Percentiles rank a stretch among this genome's conserved stretches.
Evolutionary conservation across 805 yeast species (phyloP).

Genomic region (Candida koratica): DNA sequence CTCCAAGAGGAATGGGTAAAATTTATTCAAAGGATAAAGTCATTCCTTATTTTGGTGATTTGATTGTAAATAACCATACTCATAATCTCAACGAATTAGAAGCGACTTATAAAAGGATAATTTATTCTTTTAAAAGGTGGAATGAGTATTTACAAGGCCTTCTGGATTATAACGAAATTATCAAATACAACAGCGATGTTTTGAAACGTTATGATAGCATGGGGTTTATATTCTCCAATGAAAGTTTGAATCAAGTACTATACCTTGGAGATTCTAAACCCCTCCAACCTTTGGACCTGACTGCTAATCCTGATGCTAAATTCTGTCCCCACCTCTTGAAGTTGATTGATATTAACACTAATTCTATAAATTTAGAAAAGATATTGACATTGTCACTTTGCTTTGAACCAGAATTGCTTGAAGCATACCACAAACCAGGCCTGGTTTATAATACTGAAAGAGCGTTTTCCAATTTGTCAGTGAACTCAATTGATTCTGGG

Average conservation of each 20-base stretch:
- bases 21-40: slow-evolving; percentile 71
- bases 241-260: slow-evolving; percentile 40
- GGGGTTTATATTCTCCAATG: slow-evolving; percentile 43
- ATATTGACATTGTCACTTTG: slow-evolving; percentile 62
- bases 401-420: slow-evolving; percentile 57
- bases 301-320: slow-evolving; percentile 11
- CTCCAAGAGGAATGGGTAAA: slow-evolving; percentile 83
- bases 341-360: slow-evolving; percentile 41
- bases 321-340: slow-evolving; percentile 40
- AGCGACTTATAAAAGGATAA: slow-evolving; percentile 60
- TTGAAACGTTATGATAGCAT: slow-evolving; percentile 36
- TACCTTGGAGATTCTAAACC: slow-evolving; percentile 32
- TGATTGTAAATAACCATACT: slow-evolving; percentile 44
- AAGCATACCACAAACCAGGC: slow-evolving; percentile 26
- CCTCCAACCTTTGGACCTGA: slow-evolving; percentile 8
- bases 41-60: slow-evolving; percentile 88
- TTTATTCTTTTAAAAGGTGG: slow-evolving; percentile 80
- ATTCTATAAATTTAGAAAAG: slow-evolving; percentile 46
- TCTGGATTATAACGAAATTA: slow-evolving; percentile 39
- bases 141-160: slow-evolving; percentile 57
- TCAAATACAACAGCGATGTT: slow-evolving; percentile 38
- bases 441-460: not conserved
- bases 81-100: slow-evolving; percentile 53
- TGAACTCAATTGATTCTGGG: slow-evolving; percentile 24
- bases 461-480: slow-evolving; percentile 20